These are phyloP conservation scores for Hericium erinaceus DNA, from an alignment of 768 basidiomycete genomes.

Conservation along the genomic window DNA sequence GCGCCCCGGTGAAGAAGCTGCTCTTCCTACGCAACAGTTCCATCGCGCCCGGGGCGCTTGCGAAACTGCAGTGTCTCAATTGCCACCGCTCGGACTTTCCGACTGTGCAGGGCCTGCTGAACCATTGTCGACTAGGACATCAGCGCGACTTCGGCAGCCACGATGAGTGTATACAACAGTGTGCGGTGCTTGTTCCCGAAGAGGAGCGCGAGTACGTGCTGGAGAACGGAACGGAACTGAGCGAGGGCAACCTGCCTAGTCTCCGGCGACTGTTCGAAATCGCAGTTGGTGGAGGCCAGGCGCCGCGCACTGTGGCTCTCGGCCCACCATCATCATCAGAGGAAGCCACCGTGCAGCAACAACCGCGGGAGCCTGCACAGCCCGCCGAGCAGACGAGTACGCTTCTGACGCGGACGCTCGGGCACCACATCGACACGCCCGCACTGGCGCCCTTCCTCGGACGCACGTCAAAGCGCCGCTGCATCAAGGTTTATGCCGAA, in stretches of 20 bases:
- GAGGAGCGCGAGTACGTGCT: constrained; percentile 27
- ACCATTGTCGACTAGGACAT: constrained; percentile 43
- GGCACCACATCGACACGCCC: constrained; percentile 41
- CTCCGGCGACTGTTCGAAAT: constrained; percentile 39
- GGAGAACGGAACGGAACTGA: constrained; percentile 30
- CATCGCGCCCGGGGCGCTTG: constrained; percentile 23
- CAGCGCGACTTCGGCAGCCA: constrained; percentile 39
- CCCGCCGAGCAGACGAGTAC: constrained; percentile 19
- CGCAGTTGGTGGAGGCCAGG: constrained; percentile 31
- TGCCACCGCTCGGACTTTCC: constrained; percentile 40
- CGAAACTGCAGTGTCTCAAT: constrained; percentile 32
- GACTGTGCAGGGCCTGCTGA: constrained; percentile 41
- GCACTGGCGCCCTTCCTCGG: constrained; percentile 44
- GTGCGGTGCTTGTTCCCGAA: constrained; percentile 27
- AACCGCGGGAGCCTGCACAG: neutral
- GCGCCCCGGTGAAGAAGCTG: constrained; percentile 23
- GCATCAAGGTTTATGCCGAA: constrained; percentile 29
- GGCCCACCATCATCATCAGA: neutral
- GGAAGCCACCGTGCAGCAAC: neutral
- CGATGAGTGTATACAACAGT: constrained; percentile 40
- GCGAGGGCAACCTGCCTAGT: constrained; percentile 34
- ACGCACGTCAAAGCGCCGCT: constrained; percentile 30
- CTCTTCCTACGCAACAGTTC: constrained; percentile 31
- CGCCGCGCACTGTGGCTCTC: neutral
- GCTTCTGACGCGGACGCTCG: constrained; percentile 38